phyloP scores from a whole-genome alignment of 805 yeast species.

The Schwanniomyces occidentalis region DNA sequence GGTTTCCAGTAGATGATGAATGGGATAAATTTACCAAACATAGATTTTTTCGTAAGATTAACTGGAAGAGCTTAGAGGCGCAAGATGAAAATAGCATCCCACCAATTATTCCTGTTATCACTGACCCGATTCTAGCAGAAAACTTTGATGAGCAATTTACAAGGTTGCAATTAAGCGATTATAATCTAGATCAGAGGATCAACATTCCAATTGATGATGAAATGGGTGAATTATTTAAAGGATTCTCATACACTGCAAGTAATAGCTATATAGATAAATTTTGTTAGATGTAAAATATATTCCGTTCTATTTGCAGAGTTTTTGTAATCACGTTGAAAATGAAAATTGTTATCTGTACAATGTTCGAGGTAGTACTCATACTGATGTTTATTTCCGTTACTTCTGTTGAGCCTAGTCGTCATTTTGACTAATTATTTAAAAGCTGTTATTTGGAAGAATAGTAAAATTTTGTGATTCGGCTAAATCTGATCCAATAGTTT shows the following conservation, averaged over 20 bases:
- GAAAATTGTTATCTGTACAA: no score
- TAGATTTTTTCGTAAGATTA: slow-evolving; percentile 72
- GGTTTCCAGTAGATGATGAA: slow-evolving; percentile 55
- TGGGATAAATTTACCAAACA: slow-evolving; percentile 59
- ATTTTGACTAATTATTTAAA: no score
- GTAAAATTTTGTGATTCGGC: no score
- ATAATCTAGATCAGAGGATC: slow-evolving; percentile 12
- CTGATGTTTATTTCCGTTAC: no score
- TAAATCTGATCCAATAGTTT: no score
- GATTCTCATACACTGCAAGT: slow-evolving; percentile 37
- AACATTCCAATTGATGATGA: slow-evolving; percentile 7
- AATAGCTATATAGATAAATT: slow-evolving; percentile 26
- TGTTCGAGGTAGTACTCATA: no score
- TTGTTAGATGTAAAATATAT: no score
- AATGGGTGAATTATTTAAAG: slow-evolving; percentile 17
- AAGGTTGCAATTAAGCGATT: slow-evolving; percentile 51
- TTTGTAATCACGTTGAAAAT: no score
- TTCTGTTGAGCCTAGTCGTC: no score
- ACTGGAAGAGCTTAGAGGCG: slow-evolving; percentile 61
- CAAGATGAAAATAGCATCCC: slow-evolving; percentile 55
- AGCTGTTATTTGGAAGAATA: no score
- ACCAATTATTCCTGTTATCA: slow-evolving; percentile 80
- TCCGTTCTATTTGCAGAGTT: no score
- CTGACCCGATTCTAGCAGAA: slow-evolving; percentile 81
- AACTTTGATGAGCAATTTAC: slow-evolving; percentile 84